A percentile compares a stretch with the other conserved stretches of the same genome.
These are phyloP conservation scores for Epichloe glyceriae DNA, from an alignment of 2,329 filamentous ascomycete genomes.

Conservation along the genomic window DNA sequence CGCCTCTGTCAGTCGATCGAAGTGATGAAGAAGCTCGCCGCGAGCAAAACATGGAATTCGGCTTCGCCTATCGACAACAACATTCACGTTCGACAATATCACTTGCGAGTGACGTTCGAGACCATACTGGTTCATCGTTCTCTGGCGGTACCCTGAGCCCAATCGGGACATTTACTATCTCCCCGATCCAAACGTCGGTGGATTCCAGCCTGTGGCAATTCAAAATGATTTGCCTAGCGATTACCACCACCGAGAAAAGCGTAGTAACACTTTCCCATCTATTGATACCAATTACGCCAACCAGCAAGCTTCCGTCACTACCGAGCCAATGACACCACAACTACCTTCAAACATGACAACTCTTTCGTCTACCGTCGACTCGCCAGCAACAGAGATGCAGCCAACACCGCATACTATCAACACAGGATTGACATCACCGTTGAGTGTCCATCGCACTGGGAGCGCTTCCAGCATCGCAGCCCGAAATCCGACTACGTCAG, in stretches of 20 bases:
- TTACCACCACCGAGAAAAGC: conserved; percentile 54
- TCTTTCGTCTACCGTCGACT: conserved; percentile 39
- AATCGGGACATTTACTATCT: conserved; percentile 60
- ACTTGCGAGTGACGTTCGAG: conserved; percentile 18
- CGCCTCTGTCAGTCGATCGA: conserved; percentile 55
- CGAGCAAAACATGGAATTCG: conserved; percentile 22
- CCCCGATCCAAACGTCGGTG: conserved; percentile 59
- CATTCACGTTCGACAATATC: conserved; percentile 23
- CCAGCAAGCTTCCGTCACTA: conserved; percentile 15
- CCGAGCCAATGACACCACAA: conserved; percentile 37
- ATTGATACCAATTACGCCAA: conserved; percentile 48
- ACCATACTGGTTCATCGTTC: conserved; percentile 43
- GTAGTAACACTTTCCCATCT: conserved; percentile 77
- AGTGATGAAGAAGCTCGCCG: conserved; percentile 55
- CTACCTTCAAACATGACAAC: conserved; percentile 33
- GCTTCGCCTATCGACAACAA: conserved; percentile 20
- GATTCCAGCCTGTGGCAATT: conserved; percentile 37
- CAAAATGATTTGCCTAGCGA: conserved; percentile 28
- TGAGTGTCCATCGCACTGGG: conserved; percentile 20
- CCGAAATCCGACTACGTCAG: conserved; percentile 15
- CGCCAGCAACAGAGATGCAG: conserved; percentile 33
- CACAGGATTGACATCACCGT: conserved; percentile 27
- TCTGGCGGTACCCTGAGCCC: conserved; percentile 62
- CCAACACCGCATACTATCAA: conserved; percentile 31
- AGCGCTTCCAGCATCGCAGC: conserved; percentile 23